Conservation (phyloP, 257 asterid species). For the Euphrasia confusa region DNA sequence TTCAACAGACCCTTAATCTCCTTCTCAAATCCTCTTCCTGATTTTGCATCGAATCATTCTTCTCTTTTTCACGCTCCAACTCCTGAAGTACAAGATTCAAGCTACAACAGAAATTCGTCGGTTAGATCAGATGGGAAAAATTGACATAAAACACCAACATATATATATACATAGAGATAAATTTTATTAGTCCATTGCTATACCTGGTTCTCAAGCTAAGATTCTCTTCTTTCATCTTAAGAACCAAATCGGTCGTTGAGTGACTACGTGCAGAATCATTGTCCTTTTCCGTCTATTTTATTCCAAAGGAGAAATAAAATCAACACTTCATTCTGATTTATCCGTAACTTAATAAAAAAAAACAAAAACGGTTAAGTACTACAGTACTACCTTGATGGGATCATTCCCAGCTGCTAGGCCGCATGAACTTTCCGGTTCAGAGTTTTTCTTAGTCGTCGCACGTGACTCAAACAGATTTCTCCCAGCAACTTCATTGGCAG, state of each 20-base stretch:
- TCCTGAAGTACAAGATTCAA: constrained; percentile 26
- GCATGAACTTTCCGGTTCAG: constrained; percentile 20
- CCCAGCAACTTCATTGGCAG: constrained; percentile 4
- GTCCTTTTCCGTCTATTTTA: constrained; percentile 28
- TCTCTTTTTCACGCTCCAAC: constrained; percentile 33
- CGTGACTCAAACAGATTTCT: constrained; percentile 6
- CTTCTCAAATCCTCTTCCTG: constrained; percentile 44
- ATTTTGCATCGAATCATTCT: constrained; percentile 29
- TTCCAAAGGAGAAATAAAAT: not conserved
- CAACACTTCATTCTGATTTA: no score
- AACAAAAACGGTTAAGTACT: not conserved
- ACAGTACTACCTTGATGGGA: constrained; percentile 31
- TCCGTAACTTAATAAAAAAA: not conserved
- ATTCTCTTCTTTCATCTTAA: constrained; percentile 39
- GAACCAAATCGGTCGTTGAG: constrained; percentile 12
- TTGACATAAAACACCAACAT: not conserved
- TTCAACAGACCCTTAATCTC: constrained; percentile 30
- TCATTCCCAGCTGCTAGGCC: constrained; percentile 15
- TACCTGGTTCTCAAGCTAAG: constrained; percentile 32
- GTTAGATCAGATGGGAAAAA: not conserved
- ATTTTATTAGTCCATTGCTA: no score
- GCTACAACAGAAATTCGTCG: constrained; percentile 26
- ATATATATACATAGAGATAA: no score
- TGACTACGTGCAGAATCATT: constrained; percentile 8
- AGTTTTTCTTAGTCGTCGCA: constrained; percentile 16